Evolutionary conservation across 331 rosid species (phyloP).

Genomic region (Pyrus hybrid): DNA sequence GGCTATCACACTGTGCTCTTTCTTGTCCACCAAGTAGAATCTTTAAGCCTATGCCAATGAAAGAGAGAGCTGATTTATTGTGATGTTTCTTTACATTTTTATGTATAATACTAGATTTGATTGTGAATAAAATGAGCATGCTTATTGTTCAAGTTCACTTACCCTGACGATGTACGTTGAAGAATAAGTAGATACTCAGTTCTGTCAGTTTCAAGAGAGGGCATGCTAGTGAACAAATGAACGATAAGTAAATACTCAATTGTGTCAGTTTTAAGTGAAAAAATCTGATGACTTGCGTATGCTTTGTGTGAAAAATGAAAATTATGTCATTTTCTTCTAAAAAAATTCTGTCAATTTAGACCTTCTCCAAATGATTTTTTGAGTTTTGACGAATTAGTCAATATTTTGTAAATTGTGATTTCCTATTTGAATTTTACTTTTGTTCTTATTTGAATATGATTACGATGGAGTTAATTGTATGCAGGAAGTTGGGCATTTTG

Average conservation of each 20-base stretch:
- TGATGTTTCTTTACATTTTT: background rate
- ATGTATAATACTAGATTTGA: background rate
- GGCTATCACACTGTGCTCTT: background rate
- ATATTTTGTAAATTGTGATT: background rate
- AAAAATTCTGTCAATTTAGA: background rate
- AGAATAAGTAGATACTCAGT: too few species aligned
- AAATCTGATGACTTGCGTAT: background rate
- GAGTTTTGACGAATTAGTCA: background rate
- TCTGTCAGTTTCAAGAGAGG: background rate
- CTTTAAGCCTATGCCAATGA: background rate
- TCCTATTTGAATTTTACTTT: constrained; percentile 2
- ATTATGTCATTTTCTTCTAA: background rate
- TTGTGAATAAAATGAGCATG: background rate
- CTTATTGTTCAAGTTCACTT: background rate
- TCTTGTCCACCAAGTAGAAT: background rate
- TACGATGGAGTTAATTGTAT: constrained; percentile 20
- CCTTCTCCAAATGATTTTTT: background rate
- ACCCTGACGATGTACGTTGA: background rate
- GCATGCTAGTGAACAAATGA: background rate
- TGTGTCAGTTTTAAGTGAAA: background rate
- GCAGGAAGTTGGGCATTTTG: constrained; percentile 97
- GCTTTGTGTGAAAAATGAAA: background rate
- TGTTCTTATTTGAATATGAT: constrained; percentile 4
- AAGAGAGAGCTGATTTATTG: background rate
- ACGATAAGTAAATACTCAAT: background rate